Base-by-base conservation (phyloP, 2,329 filamentous ascomycete genomes). In the Aspergillus sp. region DNA sequence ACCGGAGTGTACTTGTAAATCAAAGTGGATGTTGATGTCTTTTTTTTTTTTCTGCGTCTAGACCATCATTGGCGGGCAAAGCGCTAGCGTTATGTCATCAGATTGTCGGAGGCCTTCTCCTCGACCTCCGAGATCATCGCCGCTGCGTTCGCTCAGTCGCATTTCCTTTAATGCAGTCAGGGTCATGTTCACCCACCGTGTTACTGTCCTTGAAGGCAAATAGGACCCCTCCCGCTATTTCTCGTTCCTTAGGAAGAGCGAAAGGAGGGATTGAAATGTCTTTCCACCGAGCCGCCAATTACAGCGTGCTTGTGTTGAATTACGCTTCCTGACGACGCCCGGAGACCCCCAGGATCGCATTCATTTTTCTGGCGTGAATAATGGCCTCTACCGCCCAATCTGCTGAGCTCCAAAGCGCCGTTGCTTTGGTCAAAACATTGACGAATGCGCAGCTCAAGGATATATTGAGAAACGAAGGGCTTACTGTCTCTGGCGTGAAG, bases 401-500 rank as follows among this genome's bases (percentile, higher is more conserved):
- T 39, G 50, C 74, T 35, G 70, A 75, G 54, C 64, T 69, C 27
- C 60, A 62, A 42, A 56, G 59, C 48, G 62, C 75, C 26, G 64
- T 66, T 43, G 67, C 68, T 44, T 66, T 72, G 52, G 68, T 77
- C 42, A 80, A 79, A 60, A 74, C 69, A 6, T 66, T 83, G 44
- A 71, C 81, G 46, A 82, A 81, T 60, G 73, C 72, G 49, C 82
- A 90, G 58, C 78, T 96, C 42, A 86, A 88, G 58, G 76, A 76
- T 44, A 83, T 97, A 54, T 86, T 91, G 61, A 78, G 81, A 52
- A 73, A 79, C 50, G 87, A 94, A 70, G 79, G 82, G 41, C 73
- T 94, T 33, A 78, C 80, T 54, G 85, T 87, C 50, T 86, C 84
- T 29, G 93, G 93, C 19, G 84, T 93, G 59, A 98, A 98, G 74